Evolutionary conservation across 495 filamentous ascomycete species (phyloP), one percentile per base, ranked within the genome.

Genomic region (Penicillium pulvis): DNA sequence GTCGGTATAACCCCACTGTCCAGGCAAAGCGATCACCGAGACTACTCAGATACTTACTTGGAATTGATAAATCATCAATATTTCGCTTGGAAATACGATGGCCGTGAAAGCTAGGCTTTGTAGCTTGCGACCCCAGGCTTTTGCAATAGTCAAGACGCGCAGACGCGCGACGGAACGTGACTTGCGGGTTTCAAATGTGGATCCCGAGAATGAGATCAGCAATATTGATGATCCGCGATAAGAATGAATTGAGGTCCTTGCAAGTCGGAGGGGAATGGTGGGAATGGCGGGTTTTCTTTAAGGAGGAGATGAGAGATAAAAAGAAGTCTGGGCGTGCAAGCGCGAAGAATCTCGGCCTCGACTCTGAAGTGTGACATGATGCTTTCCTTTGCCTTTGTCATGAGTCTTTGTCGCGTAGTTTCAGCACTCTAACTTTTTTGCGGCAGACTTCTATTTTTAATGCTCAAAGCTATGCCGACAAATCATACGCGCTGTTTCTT

Each of bases 101-200:
- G 53, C 51, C 33, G 54, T 41, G 35, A n/a, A 42, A 16, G 26
- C 42, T 44, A 23, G 43, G 33, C 36, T 44, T 36, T 55, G 59
- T 65, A 49, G 61, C 67, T 62, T 55, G 59, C 61, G 59, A 61
- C 54, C 52, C 66, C 56, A 19, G 54, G 53, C 24, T 58, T 23
- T 50, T 58, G 55, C 26, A 24, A 51, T 20, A 51, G 49, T 54
- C 33, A 51, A 63, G 60, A 68, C 67, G 67, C 67, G 67, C 67
- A 67, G 60, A 65, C 63, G 59, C 64, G 67, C 65, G 64, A 64
- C 60, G 59, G 62, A 68, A 65, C 65, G 67, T 68, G 67, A 68
- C 49, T 53, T 42, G 53, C 56, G 19, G 39, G 51, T 53, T 53
- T 43, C 23, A 49, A 49, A 23, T 23, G 55, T 58, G 53, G 53